Conservation (phyloP, 306 rosid species). For the Trifolium subterraneum region DNA sequence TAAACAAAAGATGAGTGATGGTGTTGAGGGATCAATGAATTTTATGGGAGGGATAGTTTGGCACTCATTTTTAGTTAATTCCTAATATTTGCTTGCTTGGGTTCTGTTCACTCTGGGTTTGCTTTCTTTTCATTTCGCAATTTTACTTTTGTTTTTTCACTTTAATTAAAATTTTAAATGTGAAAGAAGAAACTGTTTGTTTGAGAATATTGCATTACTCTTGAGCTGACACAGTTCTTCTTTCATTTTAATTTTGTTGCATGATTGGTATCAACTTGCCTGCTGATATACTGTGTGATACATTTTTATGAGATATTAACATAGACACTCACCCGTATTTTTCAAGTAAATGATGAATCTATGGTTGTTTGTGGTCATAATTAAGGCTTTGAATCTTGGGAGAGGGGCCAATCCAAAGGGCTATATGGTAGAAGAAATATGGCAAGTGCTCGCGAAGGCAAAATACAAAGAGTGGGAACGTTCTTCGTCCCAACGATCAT, state of each 20-base stretch:
- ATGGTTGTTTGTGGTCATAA: slow-evolving; percentile 24
- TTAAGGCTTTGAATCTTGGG: slow-evolving; percentile 95
- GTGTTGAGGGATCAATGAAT: background rate
- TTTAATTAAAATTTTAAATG: background rate
- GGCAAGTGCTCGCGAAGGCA: slow-evolving; percentile 92
- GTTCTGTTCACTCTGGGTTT: background rate
- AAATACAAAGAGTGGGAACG: slow-evolving; percentile 88
- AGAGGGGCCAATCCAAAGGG: slow-evolving; percentile 82
- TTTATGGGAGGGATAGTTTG: background rate
- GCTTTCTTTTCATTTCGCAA: background rate
- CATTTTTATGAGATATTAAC: slow-evolving; percentile 18
- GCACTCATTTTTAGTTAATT: background rate
- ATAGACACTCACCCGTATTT: background rate
- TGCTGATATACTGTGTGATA: background rate
- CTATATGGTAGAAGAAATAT: slow-evolving; percentile 87
- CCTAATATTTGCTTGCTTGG: background rate
- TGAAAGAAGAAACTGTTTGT: background rate
- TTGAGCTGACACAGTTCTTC: background rate
- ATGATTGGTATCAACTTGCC: slow-evolving; percentile 4
- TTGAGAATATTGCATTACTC: background rate
- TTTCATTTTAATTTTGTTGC: background rate
- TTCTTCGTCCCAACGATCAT: slow-evolving; percentile 62
- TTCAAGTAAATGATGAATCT: background rate
- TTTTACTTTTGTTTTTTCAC: background rate
- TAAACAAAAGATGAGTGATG: background rate